Evolutionary conservation across 129 eudicot species (phyloP), one percentile per base, ranked within the genome.

Genomic region (Glebionis coronaria): DNA sequence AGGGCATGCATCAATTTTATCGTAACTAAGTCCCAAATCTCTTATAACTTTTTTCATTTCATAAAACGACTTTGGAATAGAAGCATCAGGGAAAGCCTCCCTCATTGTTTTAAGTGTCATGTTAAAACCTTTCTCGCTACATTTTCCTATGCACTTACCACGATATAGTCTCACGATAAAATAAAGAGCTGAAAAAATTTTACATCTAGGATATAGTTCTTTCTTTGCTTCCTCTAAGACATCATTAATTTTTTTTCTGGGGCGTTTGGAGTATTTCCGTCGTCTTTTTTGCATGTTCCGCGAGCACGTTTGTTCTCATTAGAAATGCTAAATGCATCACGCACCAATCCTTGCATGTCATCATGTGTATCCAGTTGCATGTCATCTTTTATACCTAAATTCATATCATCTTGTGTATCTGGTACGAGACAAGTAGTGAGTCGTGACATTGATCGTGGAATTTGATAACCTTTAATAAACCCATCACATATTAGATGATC

Each of bases 151-250:
- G 21, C 63, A 58, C 44, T 58, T 58, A 58, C 63, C 14, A 58
- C 8, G 63, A 13, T n/a, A 58, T 14, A 58, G 40, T 29, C 21
- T 58, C 20, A 58, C 21, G 44, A 76, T 20, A 67, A 67, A 60
- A 11, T 70, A 68, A 49, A 68, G 40, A 25, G 59, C 42, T 2
- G 58, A 29, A 21, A 76, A 59, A 2, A 7, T 68, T 60, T 50
- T 12, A 73, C 71, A 73, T 12, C 80, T 63, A 3, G 56, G 75
- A 68, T 75, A 68, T 58, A 75, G 66, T 51, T 67, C 70, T 75
- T 75, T 59, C 14, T 61, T 65, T 15, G 58, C 70, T 40, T 69
- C 70, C 44, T 57, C 61, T 14, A 76, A 51, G 11, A 61, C 58
- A 44, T 71, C 18, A 71, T 50, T 31, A 50, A 69, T 9, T 53